Base-by-base conservation (phyloP, 805 yeast genomes). In the Kurtzmaniella fragi region DNA sequence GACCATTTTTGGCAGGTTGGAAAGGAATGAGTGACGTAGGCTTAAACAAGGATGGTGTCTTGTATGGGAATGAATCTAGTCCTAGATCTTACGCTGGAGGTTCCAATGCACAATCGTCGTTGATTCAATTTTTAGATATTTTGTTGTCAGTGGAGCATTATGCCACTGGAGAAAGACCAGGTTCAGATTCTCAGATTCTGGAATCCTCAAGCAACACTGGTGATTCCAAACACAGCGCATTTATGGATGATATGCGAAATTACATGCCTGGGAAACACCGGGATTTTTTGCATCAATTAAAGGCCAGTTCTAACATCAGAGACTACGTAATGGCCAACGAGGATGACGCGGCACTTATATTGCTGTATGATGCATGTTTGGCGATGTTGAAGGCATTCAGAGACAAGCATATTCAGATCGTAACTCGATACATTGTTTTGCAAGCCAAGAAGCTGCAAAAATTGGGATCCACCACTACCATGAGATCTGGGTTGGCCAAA, bases 1-100 rank as follows among this genome's bases (percentile, higher is more conserved):
- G 98, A 53, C 97, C 97, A 1, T 90, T 76, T 51, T 66, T 91
- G 46, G 96, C 96, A 1, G 98, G 97, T 2, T 91, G 96, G 95
- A 81, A 80, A 55, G 86, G 86, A 53, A 90, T 91, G 96, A 78
- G 76, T 17, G 87, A 78, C 40, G 89, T 82, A 2, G 97, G 97
- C 0, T 70, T 90, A 42, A 62, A 56, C 43, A 68, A 69, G 35
- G 61, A 80, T 42, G 98, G 97, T 1, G 82, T 90, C 1, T 65
- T 71, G 35, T 90, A 90, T 55, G 95, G 95, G 17, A 68, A 74
- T 39, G 88, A 81, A 52, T 53, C 58, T 2, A 58, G 49, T 23
- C 82, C 78, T 36, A 66, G 82, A 49, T 35, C 55, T 1, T 82
- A 75, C 57, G 72, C 95, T 13, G 98, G 98, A 20, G 98, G 98